These are phyloP conservation scores for Cinchona pubescens DNA, from an alignment of 257 asterid genomes.

Conservation along the genomic window DNA sequence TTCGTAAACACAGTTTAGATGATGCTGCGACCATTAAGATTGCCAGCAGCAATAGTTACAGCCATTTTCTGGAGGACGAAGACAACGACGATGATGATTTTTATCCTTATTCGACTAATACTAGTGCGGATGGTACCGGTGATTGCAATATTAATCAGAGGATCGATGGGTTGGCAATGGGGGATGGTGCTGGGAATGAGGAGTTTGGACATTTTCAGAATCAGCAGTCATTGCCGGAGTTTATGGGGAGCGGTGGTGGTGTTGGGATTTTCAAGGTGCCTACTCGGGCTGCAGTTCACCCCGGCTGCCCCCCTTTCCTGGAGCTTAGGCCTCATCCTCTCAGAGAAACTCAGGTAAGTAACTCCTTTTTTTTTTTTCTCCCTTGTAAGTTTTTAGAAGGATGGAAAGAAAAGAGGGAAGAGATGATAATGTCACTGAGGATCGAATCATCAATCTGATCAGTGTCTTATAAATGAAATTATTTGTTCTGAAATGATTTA, in stretches of 20 bases:
- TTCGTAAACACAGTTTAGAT: constrained; percentile 44
- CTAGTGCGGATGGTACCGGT: constrained; percentile 16
- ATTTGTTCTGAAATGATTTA: neutral
- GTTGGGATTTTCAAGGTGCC: constrained; percentile 63
- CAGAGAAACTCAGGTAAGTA: constrained; percentile 65
- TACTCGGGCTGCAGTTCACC: constrained; percentile 59
- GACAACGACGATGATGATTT: constrained; percentile 47
- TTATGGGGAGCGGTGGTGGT: constrained; percentile 58
- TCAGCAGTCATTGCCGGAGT: constrained; percentile 51
- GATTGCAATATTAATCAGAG: constrained; percentile 13
- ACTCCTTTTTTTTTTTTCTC: neutral
- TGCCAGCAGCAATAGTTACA: constrained; percentile 7
- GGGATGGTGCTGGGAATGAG: constrained; percentile 9
- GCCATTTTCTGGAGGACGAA: constrained; percentile 4
- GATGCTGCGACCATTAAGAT: constrained; percentile 22
- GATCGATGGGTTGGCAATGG: constrained; percentile 5
- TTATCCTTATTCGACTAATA: constrained; percentile 51
- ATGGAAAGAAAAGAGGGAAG: neutral
- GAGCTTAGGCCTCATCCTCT: constrained; percentile 86
- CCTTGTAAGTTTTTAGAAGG: neutral
- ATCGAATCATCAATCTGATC: no score
- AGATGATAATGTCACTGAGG: no score
- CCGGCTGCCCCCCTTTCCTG: constrained; percentile 54
- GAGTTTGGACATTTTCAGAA: constrained; percentile 7
- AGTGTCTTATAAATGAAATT: neutral